These are phyloP conservation scores for Aspergillus viridinutans DNA, from an alignment of 2,329 filamentous ascomycete genomes.

Conservation along the genomic window DNA sequence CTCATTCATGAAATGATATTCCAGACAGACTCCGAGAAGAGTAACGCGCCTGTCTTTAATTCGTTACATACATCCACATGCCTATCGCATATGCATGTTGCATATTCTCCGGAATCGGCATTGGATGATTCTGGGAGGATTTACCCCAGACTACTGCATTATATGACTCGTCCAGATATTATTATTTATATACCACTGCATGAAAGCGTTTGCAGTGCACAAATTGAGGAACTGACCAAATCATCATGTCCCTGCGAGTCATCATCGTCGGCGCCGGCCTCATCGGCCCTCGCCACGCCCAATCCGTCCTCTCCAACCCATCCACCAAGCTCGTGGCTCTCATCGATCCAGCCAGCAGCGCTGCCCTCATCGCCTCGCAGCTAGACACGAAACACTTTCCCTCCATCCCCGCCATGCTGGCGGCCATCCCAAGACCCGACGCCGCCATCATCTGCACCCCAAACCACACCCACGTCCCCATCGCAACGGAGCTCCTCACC, in stretches of 20 bases:
- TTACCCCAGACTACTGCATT: neutral
- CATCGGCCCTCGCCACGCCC: constrained; percentile 50
- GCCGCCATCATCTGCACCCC: constrained; percentile 58
- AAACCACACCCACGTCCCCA: constrained; percentile 53
- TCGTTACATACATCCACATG: neutral
- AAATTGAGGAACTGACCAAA: too few relatives aligned
- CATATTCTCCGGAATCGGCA: neutral
- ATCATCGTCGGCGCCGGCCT: constrained; percentile 31
- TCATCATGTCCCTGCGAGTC: neutral
- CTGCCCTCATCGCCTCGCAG: constrained; percentile 29
- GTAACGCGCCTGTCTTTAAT: too few relatives aligned
- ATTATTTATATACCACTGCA: neutral
- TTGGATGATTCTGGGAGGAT: neutral
- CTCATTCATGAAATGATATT: too few relatives aligned
- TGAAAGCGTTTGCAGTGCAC: neutral
- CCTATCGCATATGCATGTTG: neutral
- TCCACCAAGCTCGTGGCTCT: constrained; percentile 42
- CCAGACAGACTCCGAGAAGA: too few relatives aligned
- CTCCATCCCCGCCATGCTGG: constrained; percentile 44
- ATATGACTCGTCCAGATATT: neutral
- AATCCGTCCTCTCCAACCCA: constrained; percentile 39
- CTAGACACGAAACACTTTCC: constrained; percentile 39
- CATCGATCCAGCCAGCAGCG: constrained; percentile 44
- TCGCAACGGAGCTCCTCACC: constrained; percentile 47
- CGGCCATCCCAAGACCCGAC: constrained; percentile 40